Evolutionary conservation across 2,329 filamentous ascomycete species (phyloP).

Genomic region (Polytolypa hystricis): DNA sequence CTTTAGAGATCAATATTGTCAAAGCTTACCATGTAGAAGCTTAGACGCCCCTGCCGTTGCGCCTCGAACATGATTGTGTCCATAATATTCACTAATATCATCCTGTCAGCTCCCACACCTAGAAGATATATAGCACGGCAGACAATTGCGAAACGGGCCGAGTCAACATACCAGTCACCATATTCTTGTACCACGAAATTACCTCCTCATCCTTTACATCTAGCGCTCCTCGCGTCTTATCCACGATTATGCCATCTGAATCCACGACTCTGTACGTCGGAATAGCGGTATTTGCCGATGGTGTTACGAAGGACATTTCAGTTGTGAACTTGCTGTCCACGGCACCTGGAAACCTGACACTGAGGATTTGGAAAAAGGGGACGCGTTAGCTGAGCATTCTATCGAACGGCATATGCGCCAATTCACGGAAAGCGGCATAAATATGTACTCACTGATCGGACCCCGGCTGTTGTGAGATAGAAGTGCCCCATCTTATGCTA

Average conservation of each 20-base stretch:
- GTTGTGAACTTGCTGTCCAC: conserved; percentile 87
- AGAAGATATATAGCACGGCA: neutral
- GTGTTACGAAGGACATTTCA: conserved; percentile 63
- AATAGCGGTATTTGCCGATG: conserved; percentile 62
- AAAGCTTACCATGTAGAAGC: conserved; percentile 86
- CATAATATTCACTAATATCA: conserved; percentile 60
- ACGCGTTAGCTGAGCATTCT: too few relatives aligned
- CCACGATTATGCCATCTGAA: conserved; percentile 74
- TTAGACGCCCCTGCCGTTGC: conserved; percentile 83
- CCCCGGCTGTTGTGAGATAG: conserved; percentile 47
- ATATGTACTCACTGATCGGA: conserved; percentile 45
- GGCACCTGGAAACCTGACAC: conserved; percentile 75
- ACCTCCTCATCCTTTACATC: conserved; percentile 55
- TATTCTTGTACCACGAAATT: conserved; percentile 50
- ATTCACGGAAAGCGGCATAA: neutral
- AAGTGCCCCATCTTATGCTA: conserved; percentile 38
- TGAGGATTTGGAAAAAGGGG: too few relatives aligned
- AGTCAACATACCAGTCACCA: conserved; percentile 43
- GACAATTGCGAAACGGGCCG: neutral
- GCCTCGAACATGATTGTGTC: conserved; percentile 97
- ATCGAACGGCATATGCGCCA: too few relatives aligned
- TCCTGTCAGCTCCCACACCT: too few relatives aligned
- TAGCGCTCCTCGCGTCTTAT: conserved; percentile 55
- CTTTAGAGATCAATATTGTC: neutral
- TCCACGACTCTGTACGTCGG: conserved; percentile 88